Conservation (phyloP, 164 flowering plant genomes). For the Sextonia rubra region DNA sequence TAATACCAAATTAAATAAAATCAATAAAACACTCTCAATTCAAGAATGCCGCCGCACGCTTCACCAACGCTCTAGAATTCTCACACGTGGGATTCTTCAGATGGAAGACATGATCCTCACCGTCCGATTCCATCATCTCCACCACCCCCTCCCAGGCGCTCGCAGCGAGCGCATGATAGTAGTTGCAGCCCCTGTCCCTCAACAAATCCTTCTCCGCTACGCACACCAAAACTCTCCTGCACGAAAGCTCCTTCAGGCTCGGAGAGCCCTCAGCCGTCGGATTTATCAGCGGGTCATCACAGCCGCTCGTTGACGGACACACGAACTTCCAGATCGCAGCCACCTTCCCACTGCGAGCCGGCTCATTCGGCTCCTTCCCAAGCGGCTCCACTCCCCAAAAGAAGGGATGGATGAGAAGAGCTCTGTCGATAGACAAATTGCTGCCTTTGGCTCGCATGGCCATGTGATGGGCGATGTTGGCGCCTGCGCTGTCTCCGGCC, state of each 20-base stretch:
- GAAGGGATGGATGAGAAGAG: conserved; percentile 1
- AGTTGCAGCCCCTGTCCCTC: background rate
- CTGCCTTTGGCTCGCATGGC: conserved; percentile 9
- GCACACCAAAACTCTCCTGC: conserved; percentile 4
- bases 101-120: conserved; percentile 8
- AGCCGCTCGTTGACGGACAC: background rate
- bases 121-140: conserved; percentile 5
- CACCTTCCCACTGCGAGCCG: background rate
- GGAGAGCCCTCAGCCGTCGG: background rate
- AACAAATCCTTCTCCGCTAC: conserved; percentile 1
- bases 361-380: background rate
- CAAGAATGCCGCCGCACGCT: background rate
- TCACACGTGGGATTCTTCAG: background rate
- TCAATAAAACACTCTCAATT: background rate
- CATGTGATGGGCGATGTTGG: conserved; percentile 40
- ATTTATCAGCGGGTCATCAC: background rate
- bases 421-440: conserved; percentile 3
- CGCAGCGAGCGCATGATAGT: background rate
- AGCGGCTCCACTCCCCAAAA: background rate
- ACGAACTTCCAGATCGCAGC: background rate
- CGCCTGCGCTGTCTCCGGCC: conserved; percentile 69
- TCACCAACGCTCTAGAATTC: background rate
- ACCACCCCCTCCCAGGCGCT: conserved; percentile 8
- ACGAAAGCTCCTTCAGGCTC: background rate
- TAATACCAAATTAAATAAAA: too few relatives aligned